These are phyloP conservation scores for Penicillium antarcticum DNA, from an alignment of 495 filamentous ascomycete species.

Conservation along the genomic window DNA sequence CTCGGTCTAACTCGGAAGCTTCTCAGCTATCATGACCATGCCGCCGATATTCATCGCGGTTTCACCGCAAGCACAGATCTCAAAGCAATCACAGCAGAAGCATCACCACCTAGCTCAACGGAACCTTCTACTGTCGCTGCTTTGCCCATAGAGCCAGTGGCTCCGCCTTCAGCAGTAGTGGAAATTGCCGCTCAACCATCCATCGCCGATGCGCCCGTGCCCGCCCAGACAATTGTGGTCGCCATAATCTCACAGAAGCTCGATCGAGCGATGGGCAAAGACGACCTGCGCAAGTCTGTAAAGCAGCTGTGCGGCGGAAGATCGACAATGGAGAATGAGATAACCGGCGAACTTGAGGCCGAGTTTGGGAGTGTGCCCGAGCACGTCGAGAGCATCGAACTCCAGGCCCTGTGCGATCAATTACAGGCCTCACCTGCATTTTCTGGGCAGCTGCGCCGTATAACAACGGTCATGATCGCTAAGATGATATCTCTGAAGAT, in stretches of 20 bases:
- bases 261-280: constrained; percentile 3
- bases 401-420: neutral
- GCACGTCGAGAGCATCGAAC: constrained; percentile 1
- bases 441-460: constrained; percentile 2
- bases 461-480: neutral
- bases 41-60: too few relatives aligned
- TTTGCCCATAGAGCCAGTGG: too few relatives aligned
- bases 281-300: neutral
- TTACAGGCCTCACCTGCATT: neutral
- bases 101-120: too few relatives aligned
- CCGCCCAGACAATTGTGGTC: too few relatives aligned
- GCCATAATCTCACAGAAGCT: too few relatives aligned
- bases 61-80: too few relatives aligned
- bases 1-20: neutral
- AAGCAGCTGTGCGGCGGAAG: too few relatives aligned
- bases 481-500: neutral
- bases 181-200: too few relatives aligned
- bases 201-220: too few relatives aligned
- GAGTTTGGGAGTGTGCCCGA: constrained; percentile 17
- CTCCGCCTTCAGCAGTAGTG: too few relatives aligned
- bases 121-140: too few relatives aligned
- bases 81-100: too few relatives aligned
- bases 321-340: constrained; percentile 20
- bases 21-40: constrained; percentile 1
- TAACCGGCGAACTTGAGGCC: constrained; percentile 12